A percentile compares a stretch with the other conserved stretches of the same genome.
Evolutionary conservation across 495 filamentous ascomycete species (phyloP).

Genomic region (Penicillium arizonense): DNA sequence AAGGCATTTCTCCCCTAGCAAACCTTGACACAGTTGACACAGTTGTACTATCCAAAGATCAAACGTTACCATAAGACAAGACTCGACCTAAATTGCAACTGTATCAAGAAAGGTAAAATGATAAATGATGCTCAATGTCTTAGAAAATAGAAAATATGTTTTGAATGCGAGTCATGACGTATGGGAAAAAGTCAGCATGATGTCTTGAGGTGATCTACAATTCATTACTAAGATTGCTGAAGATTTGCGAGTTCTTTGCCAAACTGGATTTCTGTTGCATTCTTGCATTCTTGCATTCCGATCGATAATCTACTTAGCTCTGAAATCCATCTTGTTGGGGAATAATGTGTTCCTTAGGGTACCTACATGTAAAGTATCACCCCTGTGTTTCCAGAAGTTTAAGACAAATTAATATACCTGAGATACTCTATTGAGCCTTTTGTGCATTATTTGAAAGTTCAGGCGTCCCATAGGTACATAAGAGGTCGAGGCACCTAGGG

Average conservation of each 20-base stretch:
- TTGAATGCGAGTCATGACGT: slow-evolving; percentile 19
- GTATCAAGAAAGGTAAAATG: too few relatives aligned
- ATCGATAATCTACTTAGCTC: background rate
- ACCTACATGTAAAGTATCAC: too few relatives aligned
- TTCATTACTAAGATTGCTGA: background rate
- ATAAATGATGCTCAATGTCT: too few relatives aligned
- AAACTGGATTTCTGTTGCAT: slow-evolving; percentile 1
- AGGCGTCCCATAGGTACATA: background rate
- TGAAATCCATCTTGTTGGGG: too few relatives aligned
- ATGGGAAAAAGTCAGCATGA: slow-evolving; percentile 5
- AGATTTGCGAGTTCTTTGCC: background rate
- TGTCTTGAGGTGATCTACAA: slow-evolving; percentile 8
- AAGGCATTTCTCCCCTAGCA: background rate
- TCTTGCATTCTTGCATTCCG: background rate
- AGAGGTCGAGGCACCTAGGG: slow-evolving; percentile 12
- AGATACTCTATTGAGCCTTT: too few relatives aligned
- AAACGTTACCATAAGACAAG: too few relatives aligned
- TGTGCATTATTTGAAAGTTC: background rate
- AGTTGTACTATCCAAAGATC: too few relatives aligned
- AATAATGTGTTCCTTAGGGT: too few relatives aligned
- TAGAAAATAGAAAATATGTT: background rate
- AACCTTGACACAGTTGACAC: too few relatives aligned
- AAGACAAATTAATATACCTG: too few relatives aligned
- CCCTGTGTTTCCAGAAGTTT: too few relatives aligned
- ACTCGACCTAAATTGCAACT: too few relatives aligned